These are phyloP conservation scores for Calonectria henricotiae DNA, from an alignment of 2,329 filamentous ascomycete genomes.

Conservation along the genomic window DNA sequence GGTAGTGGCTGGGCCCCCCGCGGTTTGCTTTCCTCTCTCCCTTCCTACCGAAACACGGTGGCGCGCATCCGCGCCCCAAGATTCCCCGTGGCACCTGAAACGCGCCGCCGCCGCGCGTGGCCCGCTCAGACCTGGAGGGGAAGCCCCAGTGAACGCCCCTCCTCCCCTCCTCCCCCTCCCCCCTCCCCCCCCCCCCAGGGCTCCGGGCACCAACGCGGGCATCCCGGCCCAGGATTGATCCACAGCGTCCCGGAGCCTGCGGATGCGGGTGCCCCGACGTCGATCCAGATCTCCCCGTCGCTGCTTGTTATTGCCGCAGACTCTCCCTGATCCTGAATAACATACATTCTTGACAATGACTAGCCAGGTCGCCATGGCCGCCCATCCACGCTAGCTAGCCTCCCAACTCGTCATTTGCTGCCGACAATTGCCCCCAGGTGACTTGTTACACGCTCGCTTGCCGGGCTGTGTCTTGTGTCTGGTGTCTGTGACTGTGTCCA, in stretches of 20 bases:
- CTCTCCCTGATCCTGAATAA: background rate
- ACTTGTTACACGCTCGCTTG: conserved; percentile 14
- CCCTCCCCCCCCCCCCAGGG: background rate
- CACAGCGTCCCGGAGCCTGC: background rate
- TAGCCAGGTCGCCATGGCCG: background rate
- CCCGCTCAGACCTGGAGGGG: background rate
- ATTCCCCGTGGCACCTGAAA: conserved; percentile 22
- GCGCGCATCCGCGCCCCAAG: conserved; percentile 9
- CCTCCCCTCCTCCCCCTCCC: background rate
- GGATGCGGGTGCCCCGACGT: background rate
- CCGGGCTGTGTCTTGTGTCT: background rate
- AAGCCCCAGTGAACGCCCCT: no score
- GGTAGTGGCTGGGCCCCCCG: conserved; percentile 7
- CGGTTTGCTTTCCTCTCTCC: conserved; percentile 10
- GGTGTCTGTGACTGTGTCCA: background rate
- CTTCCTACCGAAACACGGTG: conserved; percentile 21
- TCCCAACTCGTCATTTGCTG: background rate
- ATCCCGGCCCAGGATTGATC: background rate
- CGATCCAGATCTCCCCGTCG: background rate
- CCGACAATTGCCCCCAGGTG: background rate
- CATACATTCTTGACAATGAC: background rate
- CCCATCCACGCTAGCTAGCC: background rate
- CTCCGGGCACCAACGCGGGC: background rate
- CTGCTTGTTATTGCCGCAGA: background rate
- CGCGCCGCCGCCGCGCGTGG: background rate